phyloP scores from a whole-genome alignment of 1,139 yeast genomes.

The Schizosaccharomyces versatilis region DNA sequence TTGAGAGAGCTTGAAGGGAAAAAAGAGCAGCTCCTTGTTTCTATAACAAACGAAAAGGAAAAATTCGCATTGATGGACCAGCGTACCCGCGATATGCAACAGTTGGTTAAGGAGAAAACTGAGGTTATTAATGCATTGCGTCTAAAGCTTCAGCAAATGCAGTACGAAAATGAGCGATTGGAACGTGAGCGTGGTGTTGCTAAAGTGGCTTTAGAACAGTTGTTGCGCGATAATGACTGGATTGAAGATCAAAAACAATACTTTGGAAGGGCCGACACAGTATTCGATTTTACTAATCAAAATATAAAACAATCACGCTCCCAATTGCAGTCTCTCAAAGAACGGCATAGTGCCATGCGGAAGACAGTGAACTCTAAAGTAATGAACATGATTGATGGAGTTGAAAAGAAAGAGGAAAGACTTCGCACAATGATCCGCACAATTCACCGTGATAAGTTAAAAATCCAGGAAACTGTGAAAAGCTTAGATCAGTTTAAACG shows the following conservation, averaged over 20 bases:
- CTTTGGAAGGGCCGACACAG: conserved; percentile 21
- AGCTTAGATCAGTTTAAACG: conserved; percentile 72
- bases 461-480: conserved; percentile 73
- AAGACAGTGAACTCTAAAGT: conserved; percentile 71
- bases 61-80: too few species aligned
- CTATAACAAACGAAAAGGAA: too few species aligned
- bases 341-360: conserved; percentile 50
- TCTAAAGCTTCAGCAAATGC: conserved; percentile 35
- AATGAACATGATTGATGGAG: conserved; percentile 83
- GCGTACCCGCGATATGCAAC: too few species aligned
- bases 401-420: conserved; percentile 66
- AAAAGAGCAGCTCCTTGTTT: too few species aligned
- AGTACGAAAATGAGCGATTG: conserved; percentile 43
- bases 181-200: conserved; percentile 25
- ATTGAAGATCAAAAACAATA: conserved; percentile 38
- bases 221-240: conserved; percentile 48
- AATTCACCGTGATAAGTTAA: conserved; percentile 71
- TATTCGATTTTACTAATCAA: conserved; percentile 27
- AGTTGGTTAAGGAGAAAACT: conserved; percentile 27
- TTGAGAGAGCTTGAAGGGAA: too few species aligned
- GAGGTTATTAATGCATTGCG: conserved; percentile 30
- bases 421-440: conserved; percentile 64
- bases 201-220: conserved; percentile 26
- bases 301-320: conserved; percentile 41
- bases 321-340: conserved; percentile 35